Base-by-base conservation (phyloP, 306 rosid genomes). In the Ochetophila trinervis region DNA sequence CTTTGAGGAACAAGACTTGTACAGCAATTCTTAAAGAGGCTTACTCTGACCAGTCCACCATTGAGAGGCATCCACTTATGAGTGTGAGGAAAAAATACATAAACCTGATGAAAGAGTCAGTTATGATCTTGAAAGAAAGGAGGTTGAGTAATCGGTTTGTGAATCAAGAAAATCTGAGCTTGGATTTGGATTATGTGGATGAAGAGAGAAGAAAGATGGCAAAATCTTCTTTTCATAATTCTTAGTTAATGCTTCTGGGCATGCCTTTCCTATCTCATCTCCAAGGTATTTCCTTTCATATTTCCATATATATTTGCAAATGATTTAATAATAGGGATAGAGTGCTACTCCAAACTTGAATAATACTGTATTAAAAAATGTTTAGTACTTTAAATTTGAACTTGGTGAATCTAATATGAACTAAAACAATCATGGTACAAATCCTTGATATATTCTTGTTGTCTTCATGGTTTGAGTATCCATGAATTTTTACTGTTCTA, bases 21-120 rank as follows among this genome's bases (percentile, higher is more conserved):
- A 80, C 95, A 2, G 88, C 78, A 22, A 89, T 92, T 68, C 96
- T 89, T 44, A 92, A 87, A 75, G 93, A 89, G 76, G 85, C 96
- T 65, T 87, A 83, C 74, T 71, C 65, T 30, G 63, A 75, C 67
- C 73, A 69, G 63, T 72, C 79, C 10, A 75, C 88, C 14, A 82
- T 89, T 35, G 80, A 74, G 79, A 70, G 76, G 67, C 98, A 92
- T 80, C 95, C 96, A 57, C 45, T 92, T 8, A 57, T 84, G 72
- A 57, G 69, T 18, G 89, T 92, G 72, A 87, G 98, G 76, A 80
- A 76, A 30, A 92, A 74, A 75, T 89, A 85, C 74, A 82, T 85
- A 53, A 73, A 76, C 66, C 82, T 89, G 85, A 80, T 89, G 91
- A 76, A 83, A 66, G 72, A 84, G 51, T 89, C 95, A 1, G 64